Evolutionary conservation across 306 rosid species (phyloP), one percentile per base, ranked within the genome.

Genomic region (Nissolia schottii): DNA sequence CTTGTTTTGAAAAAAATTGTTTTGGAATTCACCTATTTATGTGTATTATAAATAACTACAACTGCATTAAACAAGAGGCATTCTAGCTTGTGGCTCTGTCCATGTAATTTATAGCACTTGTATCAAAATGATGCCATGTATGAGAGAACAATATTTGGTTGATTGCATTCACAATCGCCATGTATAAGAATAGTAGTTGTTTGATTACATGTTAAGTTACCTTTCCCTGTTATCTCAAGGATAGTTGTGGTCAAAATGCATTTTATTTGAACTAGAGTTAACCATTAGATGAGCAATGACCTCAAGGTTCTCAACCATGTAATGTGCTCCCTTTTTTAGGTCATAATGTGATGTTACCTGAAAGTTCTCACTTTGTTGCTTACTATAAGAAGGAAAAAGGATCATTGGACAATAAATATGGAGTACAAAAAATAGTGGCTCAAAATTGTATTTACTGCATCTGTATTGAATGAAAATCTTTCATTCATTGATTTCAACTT

Each of bases 31-130:
- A 35, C 65, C 71, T 51, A 62, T 77, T 64, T 41, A 70, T 75
- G 71, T 82, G 65, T 58, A 80, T 74, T 56, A 84, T 85, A 38
- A 58, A 69, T 53, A 66, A 60, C 70, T 64, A 75, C 10, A 55
- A 31, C 68, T 62, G 46, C 62, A 61, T 15, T 48, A 49, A 70
- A 38, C 72, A 29, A n/a, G n/a, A 57, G 13, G 19, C 24, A 35
- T 49, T 78, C 45, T 29, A 57, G 24, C 16, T 41, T 49, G 28
- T 23, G 74, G 72, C 55, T 58, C 49, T 53, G 62, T 84, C 51
- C 66, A 23, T 60, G 85, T 79, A 73, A 56, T 75, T 56, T 69
- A n/a, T n/a, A 34, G 63, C 48, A 20, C 76, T 23, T 61, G 79
- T 75, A 58, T 73, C 35, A 41, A 67, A 29, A 46, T 46, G 75